These are phyloP conservation scores for Talaromyces ruber DNA, from an alignment of 495 filamentous ascomycete species.

Conservation along the genomic window DNA sequence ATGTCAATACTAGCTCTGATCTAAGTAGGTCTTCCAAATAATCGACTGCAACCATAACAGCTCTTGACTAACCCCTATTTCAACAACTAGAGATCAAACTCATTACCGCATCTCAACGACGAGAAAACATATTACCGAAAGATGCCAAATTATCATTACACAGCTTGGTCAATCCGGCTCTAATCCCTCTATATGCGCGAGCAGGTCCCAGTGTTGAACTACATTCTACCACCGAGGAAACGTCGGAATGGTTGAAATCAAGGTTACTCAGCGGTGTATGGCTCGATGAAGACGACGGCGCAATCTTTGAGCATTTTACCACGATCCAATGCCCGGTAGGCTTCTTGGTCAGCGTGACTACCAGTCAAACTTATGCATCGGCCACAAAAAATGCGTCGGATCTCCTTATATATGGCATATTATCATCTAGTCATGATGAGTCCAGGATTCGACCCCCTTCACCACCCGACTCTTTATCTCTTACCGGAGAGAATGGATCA, in stretches of 20 bases:
- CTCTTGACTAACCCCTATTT: background rate
- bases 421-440: slow-evolving; percentile 18
- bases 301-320: slow-evolving; percentile 18
- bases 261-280: slow-evolving; percentile 15
- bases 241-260: slow-evolving; percentile 31
- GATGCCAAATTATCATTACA: slow-evolving; percentile 28
- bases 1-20: background rate
- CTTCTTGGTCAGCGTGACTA: slow-evolving; percentile 22
- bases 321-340: slow-evolving; percentile 33
- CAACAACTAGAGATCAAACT: slow-evolving; percentile 26
- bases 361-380: slow-evolving; percentile 9
- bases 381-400: slow-evolving; percentile 33
- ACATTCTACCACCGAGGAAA: slow-evolving; percentile 25
- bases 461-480: slow-evolving; percentile 35
- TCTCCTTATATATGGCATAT: slow-evolving; percentile 45
- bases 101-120: slow-evolving; percentile 26
- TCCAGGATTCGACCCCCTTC: slow-evolving; percentile 31
- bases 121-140: slow-evolving; percentile 25
- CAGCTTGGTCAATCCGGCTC: slow-evolving; percentile 37
- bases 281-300: slow-evolving; percentile 17
- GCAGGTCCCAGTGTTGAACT: slow-evolving; percentile 43
- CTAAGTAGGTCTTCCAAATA: background rate
- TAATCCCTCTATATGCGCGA: slow-evolving; percentile 40
- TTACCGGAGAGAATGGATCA: slow-evolving; percentile 10
- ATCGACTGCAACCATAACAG: background rate